Conservation (phyloP, 2,329 filamentous ascomycete genomes). For the Epichloe brachyelytri region DNA sequence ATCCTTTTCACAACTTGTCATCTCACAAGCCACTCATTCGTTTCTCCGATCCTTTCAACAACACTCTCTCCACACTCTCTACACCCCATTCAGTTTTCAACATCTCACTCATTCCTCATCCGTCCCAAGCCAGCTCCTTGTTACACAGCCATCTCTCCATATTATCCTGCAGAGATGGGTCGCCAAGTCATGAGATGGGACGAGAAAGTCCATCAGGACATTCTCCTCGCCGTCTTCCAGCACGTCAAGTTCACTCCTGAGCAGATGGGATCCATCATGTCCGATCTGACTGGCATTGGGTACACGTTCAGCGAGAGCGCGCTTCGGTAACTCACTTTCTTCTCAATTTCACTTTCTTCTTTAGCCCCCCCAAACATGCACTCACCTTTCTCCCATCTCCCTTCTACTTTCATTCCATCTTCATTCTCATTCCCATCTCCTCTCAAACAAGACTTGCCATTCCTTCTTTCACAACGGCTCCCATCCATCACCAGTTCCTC, state of each 20-base stretch:
- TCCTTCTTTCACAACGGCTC: background rate
- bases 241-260: conserved; percentile 19
- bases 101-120: too few species aligned
- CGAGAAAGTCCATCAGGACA: conserved; percentile 27
- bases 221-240: conserved; percentile 29
- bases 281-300: conserved; percentile 23
- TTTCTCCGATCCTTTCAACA: background rate
- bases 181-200: conserved; percentile 28
- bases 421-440: background rate
- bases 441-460: background rate
- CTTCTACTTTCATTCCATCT: background rate
- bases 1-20: too few species aligned
- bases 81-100: too few species aligned
- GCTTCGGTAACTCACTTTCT: conserved; percentile 22
- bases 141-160: background rate
- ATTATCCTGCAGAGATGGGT: conserved; percentile 3
- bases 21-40: too few species aligned
- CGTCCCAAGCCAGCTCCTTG: too few species aligned
- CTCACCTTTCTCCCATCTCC: background rate
- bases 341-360: background rate
- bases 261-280: conserved; percentile 24
- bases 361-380: background rate
- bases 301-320: conserved; percentile 28
- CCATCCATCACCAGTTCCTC: background rate
- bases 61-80: too few species aligned